Base-by-base conservation (phyloP, 2,329 filamentous ascomycete genomes). In the Achaetomium macrosporum region DNA sequence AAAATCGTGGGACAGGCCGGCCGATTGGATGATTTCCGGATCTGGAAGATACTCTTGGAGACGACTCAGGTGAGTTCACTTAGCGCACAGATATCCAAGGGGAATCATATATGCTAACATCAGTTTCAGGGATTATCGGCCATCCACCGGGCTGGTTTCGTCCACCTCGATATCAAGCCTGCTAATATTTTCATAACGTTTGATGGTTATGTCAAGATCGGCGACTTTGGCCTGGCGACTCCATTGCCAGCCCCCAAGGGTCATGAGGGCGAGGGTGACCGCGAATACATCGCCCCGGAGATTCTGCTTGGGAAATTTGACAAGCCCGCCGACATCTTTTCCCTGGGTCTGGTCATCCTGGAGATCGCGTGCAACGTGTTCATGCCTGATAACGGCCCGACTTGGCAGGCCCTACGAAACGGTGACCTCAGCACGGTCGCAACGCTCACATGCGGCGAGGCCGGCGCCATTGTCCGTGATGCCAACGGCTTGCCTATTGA, bases 31-130 rank as follows among this genome's bases (percentile, higher is more conserved):
- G 93, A 97, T 68, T 99, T 99, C 72, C 83, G 93, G 57, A 96
- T 97, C 69, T 99, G 93, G 90, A 99, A 99, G 74, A 92, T 97
- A 53, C 74, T 97, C 62, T 80, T 96, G 40, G 93, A 99, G 68
- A 71, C 96, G 54, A 81, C 85, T 63, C 74, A 87, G 76, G 90
- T 93, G 81, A 72, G 76, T 42, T 2, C 37, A 25, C 13, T 3
- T n/a, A 15, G 11, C 15, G n/a, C 13, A 7, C 13, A n/a, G 13
- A 8, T 8, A 37, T 8, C 12, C n/a, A 13, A 5, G 7, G 12
- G 6, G 11, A 15, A 4, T 52, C 57, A 51, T 13, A 16, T 31
- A 62, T 46, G 15, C 47, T 50, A 42, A 44, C 33, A 33, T 13
- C 7, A 15, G 15, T 3, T 17, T 1, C 42, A 95, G 88, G 93